A percentile compares a stretch with the other conserved stretches of the same genome.
Conservation (phyloP, 1,284 basidiomycete genomes). For the Agroathelia rolfsii region DNA sequence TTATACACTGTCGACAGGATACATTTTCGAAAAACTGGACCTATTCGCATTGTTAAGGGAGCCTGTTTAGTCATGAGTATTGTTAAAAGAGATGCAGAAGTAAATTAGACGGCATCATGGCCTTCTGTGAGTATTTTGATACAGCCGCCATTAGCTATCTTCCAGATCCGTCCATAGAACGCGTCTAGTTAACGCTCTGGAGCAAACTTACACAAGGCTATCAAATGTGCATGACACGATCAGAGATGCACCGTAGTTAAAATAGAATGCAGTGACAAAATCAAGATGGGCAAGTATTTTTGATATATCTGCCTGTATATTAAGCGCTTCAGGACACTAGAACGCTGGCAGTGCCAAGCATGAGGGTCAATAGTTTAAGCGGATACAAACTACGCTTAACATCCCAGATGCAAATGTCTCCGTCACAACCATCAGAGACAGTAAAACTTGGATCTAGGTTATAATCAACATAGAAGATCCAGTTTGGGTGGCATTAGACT, state of each 20-base stretch:
- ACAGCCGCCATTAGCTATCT: constrained; percentile 86
- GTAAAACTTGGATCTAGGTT: constrained; percentile 81
- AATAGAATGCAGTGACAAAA: constrained; percentile 89
- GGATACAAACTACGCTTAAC: constrained; percentile 29
- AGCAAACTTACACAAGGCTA: constrained; percentile 73
- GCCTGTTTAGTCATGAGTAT: constrained; percentile 8
- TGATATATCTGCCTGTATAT: constrained; percentile 61
- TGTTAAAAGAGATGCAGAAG: constrained; percentile 8
- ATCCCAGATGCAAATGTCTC: constrained; percentile 91
- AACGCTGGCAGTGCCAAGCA: too few relatives aligned
- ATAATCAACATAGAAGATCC: constrained; percentile 88
- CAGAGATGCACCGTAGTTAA: constrained; percentile 86
- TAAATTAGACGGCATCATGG: constrained; percentile 78
- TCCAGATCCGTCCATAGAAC: constrained; percentile 89
- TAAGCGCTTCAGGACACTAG: neutral
- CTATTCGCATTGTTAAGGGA: constrained; percentile 53
- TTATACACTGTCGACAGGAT: constrained; percentile 89
- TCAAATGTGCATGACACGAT: constrained; percentile 89
- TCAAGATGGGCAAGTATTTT: constrained; percentile 86
- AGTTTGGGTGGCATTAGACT: constrained; percentile 72
- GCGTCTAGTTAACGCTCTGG: too few relatives aligned
- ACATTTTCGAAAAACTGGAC: constrained; percentile 88
- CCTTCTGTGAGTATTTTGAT: constrained; percentile 93
- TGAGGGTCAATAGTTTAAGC: constrained; percentile 1
- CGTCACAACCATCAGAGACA: constrained; percentile 88